phyloP scores from a whole-genome alignment of 2,329 filamentous ascomycete genomes.

The Phaeosphaeria sp. region DNA sequence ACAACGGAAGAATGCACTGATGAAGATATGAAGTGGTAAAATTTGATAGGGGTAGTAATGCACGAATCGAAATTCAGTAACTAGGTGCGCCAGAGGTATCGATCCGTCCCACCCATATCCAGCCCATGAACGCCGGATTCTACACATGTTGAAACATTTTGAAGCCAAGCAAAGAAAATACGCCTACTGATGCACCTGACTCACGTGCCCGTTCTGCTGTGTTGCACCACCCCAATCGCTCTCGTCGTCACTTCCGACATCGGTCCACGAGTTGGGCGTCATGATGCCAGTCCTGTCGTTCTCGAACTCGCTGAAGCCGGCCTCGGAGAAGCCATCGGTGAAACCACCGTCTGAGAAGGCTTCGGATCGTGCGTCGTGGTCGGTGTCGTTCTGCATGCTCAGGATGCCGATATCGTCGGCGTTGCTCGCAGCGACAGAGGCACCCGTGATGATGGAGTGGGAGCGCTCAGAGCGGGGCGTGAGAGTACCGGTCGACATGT shows the following conservation, averaged over 20 bases:
- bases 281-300: slow-evolving; percentile 36
- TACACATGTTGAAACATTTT: neutral
- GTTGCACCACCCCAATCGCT: slow-evolving; percentile 46
- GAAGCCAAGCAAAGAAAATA: neutral
- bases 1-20: neutral
- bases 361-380: slow-evolving; percentile 45
- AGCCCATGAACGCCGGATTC: slow-evolving; percentile 47
- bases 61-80: neutral
- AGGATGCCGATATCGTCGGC: slow-evolving; percentile 45
- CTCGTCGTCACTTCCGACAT: slow-evolving; percentile 49
- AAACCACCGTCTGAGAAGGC: slow-evolving; percentile 45
- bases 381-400: slow-evolving; percentile 42
- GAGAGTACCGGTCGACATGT: slow-evolving; percentile 45
- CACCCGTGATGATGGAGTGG: slow-evolving; percentile 26
- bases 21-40: neutral
- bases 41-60: neutral
- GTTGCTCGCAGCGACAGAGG: slow-evolving; percentile 37
- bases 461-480: slow-evolving; percentile 48
- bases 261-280: slow-evolving; percentile 50
- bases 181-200: slow-evolving; percentile 35
- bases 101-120: neutral
- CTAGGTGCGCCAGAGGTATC: slow-evolving; percentile 1
- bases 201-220: slow-evolving; percentile 34
- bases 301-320: slow-evolving; percentile 40
- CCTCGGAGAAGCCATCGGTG: slow-evolving; percentile 44